These are phyloP conservation scores for Penicillium diatomitis DNA, from an alignment of 495 filamentous ascomycete genomes.

Conservation along the genomic window DNA sequence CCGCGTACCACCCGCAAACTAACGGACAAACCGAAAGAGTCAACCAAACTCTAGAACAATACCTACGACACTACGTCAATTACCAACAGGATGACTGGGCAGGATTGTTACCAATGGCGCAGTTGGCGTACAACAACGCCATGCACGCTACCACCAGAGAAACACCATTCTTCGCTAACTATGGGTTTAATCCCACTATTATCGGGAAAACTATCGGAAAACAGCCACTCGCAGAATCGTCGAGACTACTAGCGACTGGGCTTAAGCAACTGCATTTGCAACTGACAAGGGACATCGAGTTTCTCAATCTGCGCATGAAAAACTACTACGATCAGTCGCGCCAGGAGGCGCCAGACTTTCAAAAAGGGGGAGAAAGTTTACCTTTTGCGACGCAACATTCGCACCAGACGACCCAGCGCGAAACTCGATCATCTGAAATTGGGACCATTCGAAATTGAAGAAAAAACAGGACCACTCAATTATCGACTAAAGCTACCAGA, in stretches of 20 bases:
- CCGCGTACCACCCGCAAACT: background rate
- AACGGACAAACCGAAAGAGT: background rate
- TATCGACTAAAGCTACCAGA: slow-evolving; percentile 3
- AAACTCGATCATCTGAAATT: slow-evolving; percentile 4
- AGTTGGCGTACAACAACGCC: slow-evolving; percentile 20
- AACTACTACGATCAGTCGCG: background rate
- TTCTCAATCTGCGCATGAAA: background rate
- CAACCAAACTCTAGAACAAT: background rate
- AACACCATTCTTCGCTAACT: slow-evolving; percentile 13
- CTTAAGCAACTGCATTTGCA: background rate
- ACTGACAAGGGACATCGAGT: background rate
- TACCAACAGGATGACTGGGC: slow-evolving; percentile 24
- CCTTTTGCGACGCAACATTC: too few species aligned
- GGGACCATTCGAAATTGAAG: slow-evolving; percentile 4
- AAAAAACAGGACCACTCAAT: slow-evolving; percentile 5
- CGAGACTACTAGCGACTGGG: background rate
- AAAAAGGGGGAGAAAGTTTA: background rate
- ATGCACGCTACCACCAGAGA: background rate
- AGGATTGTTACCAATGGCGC: slow-evolving; percentile 10
- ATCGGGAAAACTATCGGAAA: background rate
- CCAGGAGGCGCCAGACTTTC: background rate
- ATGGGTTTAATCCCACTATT: too few species aligned
- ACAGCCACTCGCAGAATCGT: background rate
- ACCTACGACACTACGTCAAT: background rate
- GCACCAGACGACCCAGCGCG: background rate